Evolutionary conservation across 1,284 basidiomycete genomes (phyloP).

Genomic region (Athelia psychrophila): DNA sequence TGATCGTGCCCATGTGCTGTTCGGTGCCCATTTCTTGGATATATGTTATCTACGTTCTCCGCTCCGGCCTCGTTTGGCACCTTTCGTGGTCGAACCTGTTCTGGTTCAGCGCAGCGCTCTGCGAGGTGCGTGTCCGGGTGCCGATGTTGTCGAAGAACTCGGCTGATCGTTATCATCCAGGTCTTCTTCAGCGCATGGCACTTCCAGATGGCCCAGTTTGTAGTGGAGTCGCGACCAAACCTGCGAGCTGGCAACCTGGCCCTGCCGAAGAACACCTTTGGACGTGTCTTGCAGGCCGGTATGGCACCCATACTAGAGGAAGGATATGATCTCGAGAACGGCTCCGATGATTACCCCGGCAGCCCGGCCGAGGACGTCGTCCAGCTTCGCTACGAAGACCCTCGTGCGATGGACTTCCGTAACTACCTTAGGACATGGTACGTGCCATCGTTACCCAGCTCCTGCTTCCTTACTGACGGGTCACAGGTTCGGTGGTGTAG

Average conservation of each 20-base stretch:
- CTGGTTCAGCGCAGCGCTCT: slow-evolving; percentile 48
- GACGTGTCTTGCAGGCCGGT: slow-evolving; percentile 54
- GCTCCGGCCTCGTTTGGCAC: slow-evolving; percentile 39
- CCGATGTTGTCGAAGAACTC: neutral
- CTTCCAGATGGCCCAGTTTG: slow-evolving; percentile 47
- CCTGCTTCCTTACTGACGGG: too few species aligned
- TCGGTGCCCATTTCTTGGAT: slow-evolving; percentile 69
- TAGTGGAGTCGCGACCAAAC: slow-evolving; percentile 48
- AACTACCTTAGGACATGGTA: slow-evolving; percentile 64
- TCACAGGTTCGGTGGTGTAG: slow-evolving; percentile 67
- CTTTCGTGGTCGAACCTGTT: slow-evolving; percentile 35
- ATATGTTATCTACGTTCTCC: slow-evolving; percentile 58
- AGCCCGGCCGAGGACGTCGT: slow-evolving; percentile 60
- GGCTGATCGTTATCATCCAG: slow-evolving; percentile 31
- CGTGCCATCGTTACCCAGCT: too few species aligned
- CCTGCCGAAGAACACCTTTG: slow-evolving; percentile 60
- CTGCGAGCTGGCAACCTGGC: slow-evolving; percentile 42
- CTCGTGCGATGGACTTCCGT: slow-evolving; percentile 75
- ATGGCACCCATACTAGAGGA: slow-evolving; percentile 50
- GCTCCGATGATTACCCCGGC: slow-evolving; percentile 48
- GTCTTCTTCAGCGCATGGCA: slow-evolving; percentile 79
- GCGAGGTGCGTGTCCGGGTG: slow-evolving; percentile 45
- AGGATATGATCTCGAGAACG: slow-evolving; percentile 54
- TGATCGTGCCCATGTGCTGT: slow-evolving; percentile 70
- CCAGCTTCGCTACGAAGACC: slow-evolving; percentile 59